Evolutionary conservation across 2,329 filamentous ascomycete genomes (phyloP).

Genomic region (Hymenoscyphus occultus): DNA sequence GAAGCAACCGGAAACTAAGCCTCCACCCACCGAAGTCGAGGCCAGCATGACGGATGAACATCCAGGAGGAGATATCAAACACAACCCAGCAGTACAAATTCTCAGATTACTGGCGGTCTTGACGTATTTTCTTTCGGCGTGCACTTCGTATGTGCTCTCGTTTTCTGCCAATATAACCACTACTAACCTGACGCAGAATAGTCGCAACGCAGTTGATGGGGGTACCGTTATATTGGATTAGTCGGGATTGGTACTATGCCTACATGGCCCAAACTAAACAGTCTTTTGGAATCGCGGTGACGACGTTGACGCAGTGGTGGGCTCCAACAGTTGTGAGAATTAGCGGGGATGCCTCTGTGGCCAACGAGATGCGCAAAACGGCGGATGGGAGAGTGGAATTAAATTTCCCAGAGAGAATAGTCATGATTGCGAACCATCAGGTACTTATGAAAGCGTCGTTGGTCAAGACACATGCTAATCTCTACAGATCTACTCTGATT

Average conservation of each 20-base stretch:
- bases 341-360: conserved; percentile 77
- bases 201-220: conserved; percentile 73
- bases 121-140: conserved; percentile 32
- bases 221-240: conserved; percentile 70
- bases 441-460: conserved; percentile 37
- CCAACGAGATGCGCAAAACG: conserved; percentile 68
- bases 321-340: conserved; percentile 79
- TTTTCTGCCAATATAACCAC: neutral
- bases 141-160: conserved; percentile 31
- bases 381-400: conserved; percentile 72
- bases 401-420: conserved; percentile 74
- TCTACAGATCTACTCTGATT: conserved; percentile 75
- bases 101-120: conserved; percentile 30
- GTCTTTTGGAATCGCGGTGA: conserved; percentile 74
- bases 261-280: conserved; percentile 88
- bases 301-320: conserved; percentile 82
- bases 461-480: conserved; percentile 23
- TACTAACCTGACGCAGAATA: conserved; percentile 47
- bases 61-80: conserved; percentile 36
- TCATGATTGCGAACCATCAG: conserved; percentile 87
- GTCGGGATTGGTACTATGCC: conserved; percentile 74
- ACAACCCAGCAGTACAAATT: conserved; percentile 31
- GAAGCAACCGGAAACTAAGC: conserved; percentile 13
- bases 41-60: conserved; percentile 26
- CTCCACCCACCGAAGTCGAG: conserved; percentile 1